Conservation (phyloP, 139 green algal genomes). For the Haematococcus sp. region DNA sequence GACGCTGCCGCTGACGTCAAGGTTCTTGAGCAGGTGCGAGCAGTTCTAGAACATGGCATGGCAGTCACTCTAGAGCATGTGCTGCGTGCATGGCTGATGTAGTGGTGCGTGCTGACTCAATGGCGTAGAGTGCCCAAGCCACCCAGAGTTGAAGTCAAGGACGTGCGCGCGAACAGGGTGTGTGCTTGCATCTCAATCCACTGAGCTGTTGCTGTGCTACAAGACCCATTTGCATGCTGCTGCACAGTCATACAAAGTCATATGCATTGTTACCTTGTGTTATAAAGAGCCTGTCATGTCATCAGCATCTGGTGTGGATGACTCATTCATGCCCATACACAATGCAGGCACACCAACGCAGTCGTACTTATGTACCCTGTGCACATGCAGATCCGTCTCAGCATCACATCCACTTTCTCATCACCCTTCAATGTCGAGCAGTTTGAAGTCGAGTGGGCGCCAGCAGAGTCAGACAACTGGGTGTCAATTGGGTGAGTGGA, state of each 20-base stretch:
- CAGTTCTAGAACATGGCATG: too few species aligned
- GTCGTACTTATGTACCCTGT: too few species aligned
- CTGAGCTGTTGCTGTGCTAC: background rate
- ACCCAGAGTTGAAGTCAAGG: constrained; percentile 20
- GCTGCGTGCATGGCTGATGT: too few species aligned
- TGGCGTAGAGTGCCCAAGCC: constrained; percentile 8
- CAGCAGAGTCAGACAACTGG: background rate
- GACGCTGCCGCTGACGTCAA: constrained; percentile 3
- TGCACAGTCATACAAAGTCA: background rate
- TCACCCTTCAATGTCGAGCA: constrained; percentile 35
- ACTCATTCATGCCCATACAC: background rate
- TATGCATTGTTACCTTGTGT: too few species aligned
- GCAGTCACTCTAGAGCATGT: too few species aligned
- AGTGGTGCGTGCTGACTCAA: too few species aligned
- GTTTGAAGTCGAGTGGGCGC: constrained; percentile 37
- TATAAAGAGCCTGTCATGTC: too few species aligned
- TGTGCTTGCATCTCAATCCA: background rate
- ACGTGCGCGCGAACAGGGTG: constrained; percentile 30
- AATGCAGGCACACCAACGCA: background rate
- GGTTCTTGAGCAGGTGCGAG: background rate
- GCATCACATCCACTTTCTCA: constrained; percentile 20
- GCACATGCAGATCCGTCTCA: constrained; percentile 28
- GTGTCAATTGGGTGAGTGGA: background rate
- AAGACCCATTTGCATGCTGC: background rate
- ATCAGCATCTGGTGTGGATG: too few species aligned